These are phyloP conservation scores for Oryza officinalis DNA, from an alignment of 176 grass and related monocot species.

Conservation along the genomic window DNA sequence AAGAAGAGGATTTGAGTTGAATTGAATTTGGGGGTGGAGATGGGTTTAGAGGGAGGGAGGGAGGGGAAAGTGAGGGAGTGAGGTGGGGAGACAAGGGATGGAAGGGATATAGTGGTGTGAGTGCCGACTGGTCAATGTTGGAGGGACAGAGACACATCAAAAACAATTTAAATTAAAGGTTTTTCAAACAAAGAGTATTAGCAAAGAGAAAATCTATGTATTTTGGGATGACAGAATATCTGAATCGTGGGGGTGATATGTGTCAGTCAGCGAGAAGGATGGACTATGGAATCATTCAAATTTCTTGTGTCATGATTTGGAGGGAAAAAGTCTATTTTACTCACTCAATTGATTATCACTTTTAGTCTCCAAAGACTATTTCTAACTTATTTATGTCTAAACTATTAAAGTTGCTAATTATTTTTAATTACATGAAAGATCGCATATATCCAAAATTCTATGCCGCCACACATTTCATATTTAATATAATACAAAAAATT, in stretches of 20 bases:
- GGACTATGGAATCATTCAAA: background rate
- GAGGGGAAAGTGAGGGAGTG: too few species aligned
- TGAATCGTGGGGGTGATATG: background rate
- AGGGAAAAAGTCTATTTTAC: background rate
- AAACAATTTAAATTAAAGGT: background rate
- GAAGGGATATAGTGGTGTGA: too few species aligned
- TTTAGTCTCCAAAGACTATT: too few species aligned
- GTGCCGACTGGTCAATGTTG: background rate
- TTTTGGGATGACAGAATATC: background rate
- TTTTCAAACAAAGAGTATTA: background rate
- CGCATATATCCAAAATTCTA: too few species aligned
- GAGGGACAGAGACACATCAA: background rate
- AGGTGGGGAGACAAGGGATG: too few species aligned
- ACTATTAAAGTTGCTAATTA: too few species aligned
- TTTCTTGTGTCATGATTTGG: background rate
- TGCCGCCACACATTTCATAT: too few species aligned
- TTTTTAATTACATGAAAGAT: too few species aligned
- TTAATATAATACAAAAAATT: too few species aligned
- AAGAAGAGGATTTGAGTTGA: background rate
- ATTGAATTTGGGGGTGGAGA: background rate
- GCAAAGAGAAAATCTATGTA: background rate
- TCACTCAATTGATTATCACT: background rate
- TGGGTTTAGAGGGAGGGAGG: background rate
- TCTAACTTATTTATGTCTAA: too few species aligned
- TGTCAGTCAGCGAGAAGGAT: background rate